Conservation (phyloP, 148 eudicot species). For the Cornus florida region DNA sequence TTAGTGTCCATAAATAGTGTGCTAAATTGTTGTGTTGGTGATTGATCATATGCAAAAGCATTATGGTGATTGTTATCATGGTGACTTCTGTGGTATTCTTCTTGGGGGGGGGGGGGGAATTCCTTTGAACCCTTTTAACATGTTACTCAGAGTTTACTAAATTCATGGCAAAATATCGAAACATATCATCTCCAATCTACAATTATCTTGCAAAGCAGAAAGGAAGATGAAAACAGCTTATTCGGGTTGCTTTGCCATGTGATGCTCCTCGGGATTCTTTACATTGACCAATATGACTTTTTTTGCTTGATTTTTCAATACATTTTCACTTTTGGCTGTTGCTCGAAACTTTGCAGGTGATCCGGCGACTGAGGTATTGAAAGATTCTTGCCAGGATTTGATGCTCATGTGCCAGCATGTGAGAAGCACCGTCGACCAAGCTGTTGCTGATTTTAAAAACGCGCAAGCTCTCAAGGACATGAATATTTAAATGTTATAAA, state of each 20-base stretch:
- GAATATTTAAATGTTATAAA: conserved; percentile 12
- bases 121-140: too few relatives aligned
- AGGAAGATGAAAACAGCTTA: not conserved
- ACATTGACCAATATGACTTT: not conserved
- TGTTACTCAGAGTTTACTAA: too few relatives aligned
- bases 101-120: too few relatives aligned
- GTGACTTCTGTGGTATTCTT: not conserved
- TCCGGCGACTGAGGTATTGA: conserved; percentile 64
- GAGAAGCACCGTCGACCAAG: conserved; percentile 22
- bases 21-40: too few relatives aligned
- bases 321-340: not conserved
- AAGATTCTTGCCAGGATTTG: conserved; percentile 62
- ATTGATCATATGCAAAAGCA: too few relatives aligned
- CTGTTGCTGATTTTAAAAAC: conserved; percentile 46
- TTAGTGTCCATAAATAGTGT: too few relatives aligned
- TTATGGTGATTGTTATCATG: too few relatives aligned
- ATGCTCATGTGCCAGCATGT: conserved; percentile 60
- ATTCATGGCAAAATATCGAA: not conserved
- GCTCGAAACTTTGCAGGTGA: conserved; percentile 42
- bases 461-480: conserved; percentile 20
- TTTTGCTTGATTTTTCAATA: too few relatives aligned
- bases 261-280: not conserved
- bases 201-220: not conserved
- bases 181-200: not conserved
- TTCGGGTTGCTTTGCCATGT: not conserved